Evolutionary conservation across 2,329 filamentous ascomycete species (phyloP).

Genomic region (Xylaria digitata): DNA sequence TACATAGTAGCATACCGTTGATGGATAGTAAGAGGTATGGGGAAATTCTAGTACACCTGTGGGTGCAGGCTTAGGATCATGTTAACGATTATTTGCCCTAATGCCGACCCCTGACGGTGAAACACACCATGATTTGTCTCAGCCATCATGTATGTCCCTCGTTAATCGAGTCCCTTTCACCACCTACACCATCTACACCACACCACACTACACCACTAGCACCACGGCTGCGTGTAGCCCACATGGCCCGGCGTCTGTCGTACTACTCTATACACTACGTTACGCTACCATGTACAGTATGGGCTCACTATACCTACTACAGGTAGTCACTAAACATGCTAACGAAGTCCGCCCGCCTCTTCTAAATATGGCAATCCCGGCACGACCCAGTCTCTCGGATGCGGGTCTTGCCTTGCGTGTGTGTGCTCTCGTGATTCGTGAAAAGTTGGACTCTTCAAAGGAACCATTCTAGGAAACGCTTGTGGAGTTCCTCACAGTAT

Average conservation of each 20-base stretch:
- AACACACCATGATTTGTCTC: constrained; percentile 32
- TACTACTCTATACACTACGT: constrained; percentile 16
- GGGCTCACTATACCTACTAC: constrained; percentile 29
- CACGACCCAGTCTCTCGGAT: constrained; percentile 44
- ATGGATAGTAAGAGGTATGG: constrained; percentile 10
- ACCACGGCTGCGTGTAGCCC: constrained; percentile 29
- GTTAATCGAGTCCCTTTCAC: constrained; percentile 20
- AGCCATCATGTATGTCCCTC: constrained; percentile 27
- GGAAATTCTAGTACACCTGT: constrained; percentile 18
- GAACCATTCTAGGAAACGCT: constrained; percentile 20
- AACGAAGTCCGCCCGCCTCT: constrained; percentile 29
- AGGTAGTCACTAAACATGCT: constrained; percentile 26
- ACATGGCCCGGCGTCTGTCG: constrained; percentile 39
- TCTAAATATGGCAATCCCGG: constrained; percentile 44
- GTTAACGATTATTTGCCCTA: constrained; percentile 11
- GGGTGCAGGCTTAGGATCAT: constrained; percentile 14
- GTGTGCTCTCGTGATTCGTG: constrained; percentile 30
- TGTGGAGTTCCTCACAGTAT: constrained; percentile 24
- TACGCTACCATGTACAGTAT: constrained; percentile 7
- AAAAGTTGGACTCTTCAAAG: constrained; percentile 10
- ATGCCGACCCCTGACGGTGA: constrained; percentile 27
- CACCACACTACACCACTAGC: constrained; percentile 10
- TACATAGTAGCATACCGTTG: constrained; percentile 15
- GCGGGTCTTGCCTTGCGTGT: constrained; percentile 37
- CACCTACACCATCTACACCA: constrained; percentile 1